These are phyloP conservation scores for Neonectria punicea DNA, from an alignment of 2,329 filamentous ascomycete species.

Conservation along the genomic window DNA sequence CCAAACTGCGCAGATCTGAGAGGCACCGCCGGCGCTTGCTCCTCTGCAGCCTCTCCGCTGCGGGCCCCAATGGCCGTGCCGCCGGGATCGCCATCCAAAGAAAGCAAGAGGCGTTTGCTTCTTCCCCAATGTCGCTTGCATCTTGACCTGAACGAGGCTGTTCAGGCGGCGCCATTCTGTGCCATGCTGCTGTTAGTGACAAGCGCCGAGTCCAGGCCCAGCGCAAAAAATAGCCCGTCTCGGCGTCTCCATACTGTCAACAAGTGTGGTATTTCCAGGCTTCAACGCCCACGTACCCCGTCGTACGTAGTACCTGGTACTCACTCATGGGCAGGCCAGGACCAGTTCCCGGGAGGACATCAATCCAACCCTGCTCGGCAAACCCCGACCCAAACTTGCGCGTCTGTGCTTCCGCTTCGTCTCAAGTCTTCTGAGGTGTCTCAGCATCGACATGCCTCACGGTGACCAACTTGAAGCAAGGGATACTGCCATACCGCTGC, in stretches of 20 bases:
- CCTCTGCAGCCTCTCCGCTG: not conserved
- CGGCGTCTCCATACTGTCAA: constrained; percentile 1
- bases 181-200: not conserved
- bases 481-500: not conserved
- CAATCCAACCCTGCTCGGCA: constrained; percentile 5
- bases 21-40: constrained; percentile 16
- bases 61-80: constrained; percentile 15
- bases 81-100: not conserved
- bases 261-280: not conserved
- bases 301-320: not conserved
- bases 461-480: not conserved
- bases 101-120: not conserved
- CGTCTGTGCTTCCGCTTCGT: constrained; percentile 22
- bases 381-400: constrained; percentile 7
- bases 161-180: not conserved
- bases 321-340: not conserved
- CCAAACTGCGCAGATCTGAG: constrained; percentile 4
- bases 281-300: not conserved
- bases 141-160: no score
- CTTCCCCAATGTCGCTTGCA: not conserved
- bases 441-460: constrained; percentile 9
- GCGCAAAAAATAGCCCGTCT: not conserved
- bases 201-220: not conserved
- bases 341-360: not conserved
- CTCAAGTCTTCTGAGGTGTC: constrained; percentile 16